Conservation (phyloP, 179 eudicot species). For the Beta corolliflora region DNA sequence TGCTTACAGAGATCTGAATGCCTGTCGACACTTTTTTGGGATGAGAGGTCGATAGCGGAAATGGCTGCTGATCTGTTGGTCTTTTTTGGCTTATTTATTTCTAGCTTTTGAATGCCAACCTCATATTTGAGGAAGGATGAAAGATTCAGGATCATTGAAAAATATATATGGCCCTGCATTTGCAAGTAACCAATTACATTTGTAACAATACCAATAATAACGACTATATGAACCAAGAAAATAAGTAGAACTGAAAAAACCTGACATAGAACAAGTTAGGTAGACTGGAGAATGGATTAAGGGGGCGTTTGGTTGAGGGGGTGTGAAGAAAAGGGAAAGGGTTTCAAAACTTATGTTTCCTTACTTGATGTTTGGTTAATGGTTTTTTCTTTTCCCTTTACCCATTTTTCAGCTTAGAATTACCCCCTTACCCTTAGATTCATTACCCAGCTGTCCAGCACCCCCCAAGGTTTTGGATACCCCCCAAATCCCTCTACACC, state of each 20-base stretch:
- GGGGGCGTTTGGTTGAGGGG: too few species aligned
- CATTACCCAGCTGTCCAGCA: too few species aligned
- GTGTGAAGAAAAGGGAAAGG: too few species aligned
- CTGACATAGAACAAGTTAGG: neutral
- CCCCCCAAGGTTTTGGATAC: too few species aligned
- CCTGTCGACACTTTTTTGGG: conserved; percentile 22
- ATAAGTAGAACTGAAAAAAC: neutral
- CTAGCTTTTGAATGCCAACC: conserved; percentile 44
- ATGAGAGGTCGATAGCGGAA: conserved; percentile 32
- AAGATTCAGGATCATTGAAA: conserved; percentile 67
- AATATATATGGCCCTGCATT: conserved; percentile 72
- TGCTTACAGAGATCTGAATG: conserved; percentile 28
- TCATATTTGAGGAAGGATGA: conserved; percentile 54
- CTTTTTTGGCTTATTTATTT: conserved; percentile 29
- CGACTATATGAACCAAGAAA: neutral
- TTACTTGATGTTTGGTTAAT: too few species aligned
- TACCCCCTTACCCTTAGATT: too few species aligned
- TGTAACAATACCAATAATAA: conserved; percentile 5
- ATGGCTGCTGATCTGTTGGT: conserved; percentile 22
- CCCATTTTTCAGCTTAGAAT: too few species aligned
- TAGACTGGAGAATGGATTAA: neutral
- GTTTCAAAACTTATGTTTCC: too few species aligned
- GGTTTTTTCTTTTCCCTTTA: too few species aligned
- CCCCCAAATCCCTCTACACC: too few species aligned
- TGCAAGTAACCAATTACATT: neutral